phyloP scores from a whole-genome alignment of 139 green algal species.

The Parachlorella kessleri region DNA sequence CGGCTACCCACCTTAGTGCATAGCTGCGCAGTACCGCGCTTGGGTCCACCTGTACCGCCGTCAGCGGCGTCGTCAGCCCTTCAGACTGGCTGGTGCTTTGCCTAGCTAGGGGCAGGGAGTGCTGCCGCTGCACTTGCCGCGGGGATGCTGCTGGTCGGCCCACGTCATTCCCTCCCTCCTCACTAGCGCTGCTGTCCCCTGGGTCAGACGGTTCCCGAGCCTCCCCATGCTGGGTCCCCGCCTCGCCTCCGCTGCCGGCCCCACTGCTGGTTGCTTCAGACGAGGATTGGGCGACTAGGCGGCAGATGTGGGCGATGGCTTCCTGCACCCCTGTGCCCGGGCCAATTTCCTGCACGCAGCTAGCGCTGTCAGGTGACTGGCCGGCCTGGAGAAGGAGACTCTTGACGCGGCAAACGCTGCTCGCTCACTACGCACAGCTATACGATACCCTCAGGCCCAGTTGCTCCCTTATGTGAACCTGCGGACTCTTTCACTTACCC shows the following conservation, averaged over 20 bases:
- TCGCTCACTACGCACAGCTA: too few relatives aligned
- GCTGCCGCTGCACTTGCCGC: not conserved
- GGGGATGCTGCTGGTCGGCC: not conserved
- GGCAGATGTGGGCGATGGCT: slow-evolving; percentile 32
- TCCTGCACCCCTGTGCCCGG: slow-evolving; percentile 38
- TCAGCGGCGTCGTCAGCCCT: too few relatives aligned
- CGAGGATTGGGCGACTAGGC: slow-evolving; percentile 3
- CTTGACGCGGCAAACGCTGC: too few relatives aligned
- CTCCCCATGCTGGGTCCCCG: not conserved
- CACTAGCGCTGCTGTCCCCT: not conserved
- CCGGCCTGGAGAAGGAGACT: too few relatives aligned
- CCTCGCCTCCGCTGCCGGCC: not conserved
- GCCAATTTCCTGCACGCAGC: slow-evolving; percentile 36
- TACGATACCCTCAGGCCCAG: too few relatives aligned
- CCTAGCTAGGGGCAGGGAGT: not conserved
- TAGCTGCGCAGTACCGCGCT: slow-evolving; percentile 21
- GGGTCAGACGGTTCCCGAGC: not conserved
- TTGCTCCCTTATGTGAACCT: not conserved
- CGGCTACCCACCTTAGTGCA: slow-evolving; percentile 7
- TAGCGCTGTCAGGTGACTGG: too few relatives aligned
- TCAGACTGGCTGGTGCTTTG: too few relatives aligned
- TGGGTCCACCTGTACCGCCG: not conserved
- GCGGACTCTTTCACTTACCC: slow-evolving; percentile 1
- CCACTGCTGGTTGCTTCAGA: not conserved
- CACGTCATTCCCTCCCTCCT: not conserved